Base-by-base conservation (phyloP, 495 filamentous ascomycete species). In the Xylaria flabelliformis region DNA sequence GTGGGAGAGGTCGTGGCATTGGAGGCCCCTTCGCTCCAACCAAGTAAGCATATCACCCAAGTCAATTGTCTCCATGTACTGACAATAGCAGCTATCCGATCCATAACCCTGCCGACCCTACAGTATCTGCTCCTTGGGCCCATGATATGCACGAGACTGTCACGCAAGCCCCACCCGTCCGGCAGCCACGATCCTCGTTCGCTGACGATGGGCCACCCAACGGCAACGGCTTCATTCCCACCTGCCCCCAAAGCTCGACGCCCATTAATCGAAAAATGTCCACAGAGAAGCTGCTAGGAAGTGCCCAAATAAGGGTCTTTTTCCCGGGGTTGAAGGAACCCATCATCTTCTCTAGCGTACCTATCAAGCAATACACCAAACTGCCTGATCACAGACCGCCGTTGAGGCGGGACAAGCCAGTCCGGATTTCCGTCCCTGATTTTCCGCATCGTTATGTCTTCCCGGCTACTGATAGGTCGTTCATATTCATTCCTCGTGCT, bases 401-500 rank as follows among this genome's bases (percentile, higher is more conserved):
- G 42, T 87, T 99, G 44, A 92, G 96, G 63, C 92, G 96, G 58
- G 96, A 99, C 80, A 99, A 98, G 77, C 97, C 97, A 15, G 96
- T 98, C 36, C 91, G 96, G 56, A 93, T 99, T 69, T 97, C 94
- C 34, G 85, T 99, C 55, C 96, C 96, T 8, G 88, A 91, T 26
- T 80, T 88, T 21, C 88, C 88, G 63, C 89, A 94, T 26, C 89
- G 92, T 56, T 98, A 97, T 79, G 95, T 98, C 53, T 97, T 95
- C 80, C 96, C 96, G 8, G 90, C 93, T 13, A 86, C 86, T 62
- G 94, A 97, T 67, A 88, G 96, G 68, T 98, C 96, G 0, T 99
- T 99, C 78, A 97, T 98, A 74, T 99, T 99, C 82, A 99, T 99
- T 69, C 96, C 96, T 21, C 88, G 96, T 75, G 95, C 96, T 19